These are phyloP conservation scores for Tulasnella sp. DNA, from an alignment of 768 basidiomycete species.

Conservation along the genomic window DNA sequence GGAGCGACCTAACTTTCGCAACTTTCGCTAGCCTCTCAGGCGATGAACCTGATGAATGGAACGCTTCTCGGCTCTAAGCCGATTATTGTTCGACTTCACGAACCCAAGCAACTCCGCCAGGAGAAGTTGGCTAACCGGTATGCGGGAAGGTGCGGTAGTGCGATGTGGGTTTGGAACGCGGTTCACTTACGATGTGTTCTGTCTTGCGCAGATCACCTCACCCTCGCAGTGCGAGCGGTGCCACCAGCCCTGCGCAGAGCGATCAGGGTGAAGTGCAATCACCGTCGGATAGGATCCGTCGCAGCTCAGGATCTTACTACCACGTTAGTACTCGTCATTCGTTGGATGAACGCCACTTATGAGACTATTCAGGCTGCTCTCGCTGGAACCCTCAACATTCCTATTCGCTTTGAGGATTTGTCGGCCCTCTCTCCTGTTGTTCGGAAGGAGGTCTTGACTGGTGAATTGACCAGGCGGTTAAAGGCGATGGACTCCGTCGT, in stretches of 20 bases:
- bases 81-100: conserved; percentile 76
- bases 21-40: conserved; percentile 43
- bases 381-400: conserved; percentile 62
- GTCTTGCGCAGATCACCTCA: conserved; percentile 28
- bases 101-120: conserved; percentile 82
- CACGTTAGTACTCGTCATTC: conserved; percentile 35
- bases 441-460: conserved; percentile 71
- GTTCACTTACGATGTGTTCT: not conserved
- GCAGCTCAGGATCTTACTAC: conserved; percentile 80
- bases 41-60: conserved; percentile 76
- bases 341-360: conserved; percentile 2
- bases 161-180: not conserved
- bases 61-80: conserved; percentile 55
- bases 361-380: conserved; percentile 51
- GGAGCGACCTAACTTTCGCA: conserved; percentile 3
- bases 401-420: conserved; percentile 81
- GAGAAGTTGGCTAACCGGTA: conserved; percentile 81
- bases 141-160: conserved; percentile 27
- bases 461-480: conserved; percentile 66
- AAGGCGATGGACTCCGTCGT: conserved; percentile 41
- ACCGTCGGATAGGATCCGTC: conserved; percentile 47
- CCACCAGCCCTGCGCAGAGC: conserved; percentile 71
- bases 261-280: conserved; percentile 57
- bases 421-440: conserved; percentile 75
- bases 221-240: conserved; percentile 67